phyloP scores from a whole-genome alignment of 345 rosid genomes.

The Eucalyptus sideroxylon region DNA sequence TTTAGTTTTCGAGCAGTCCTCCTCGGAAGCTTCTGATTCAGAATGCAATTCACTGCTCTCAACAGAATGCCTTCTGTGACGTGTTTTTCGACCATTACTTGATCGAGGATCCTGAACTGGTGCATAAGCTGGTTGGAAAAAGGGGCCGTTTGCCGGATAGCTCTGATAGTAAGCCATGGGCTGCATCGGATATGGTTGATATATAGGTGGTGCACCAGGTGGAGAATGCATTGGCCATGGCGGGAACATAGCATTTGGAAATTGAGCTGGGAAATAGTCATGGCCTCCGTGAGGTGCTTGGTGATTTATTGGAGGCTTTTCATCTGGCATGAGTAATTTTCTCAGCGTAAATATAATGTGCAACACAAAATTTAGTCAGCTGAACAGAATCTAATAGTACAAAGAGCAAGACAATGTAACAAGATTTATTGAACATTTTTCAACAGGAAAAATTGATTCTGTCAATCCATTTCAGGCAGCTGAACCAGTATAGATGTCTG shows the following conservation, averaged over 20 bases:
- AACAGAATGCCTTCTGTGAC: conserved; percentile 52
- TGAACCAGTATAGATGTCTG: not conserved
- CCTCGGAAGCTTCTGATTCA: conserved; percentile 37
- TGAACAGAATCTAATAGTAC: not conserved
- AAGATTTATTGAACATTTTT: not conserved
- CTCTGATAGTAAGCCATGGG: conserved; percentile 72
- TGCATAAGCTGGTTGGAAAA: conserved; percentile 53
- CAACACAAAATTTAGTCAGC: not conserved
- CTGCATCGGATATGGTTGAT: conserved; percentile 84
- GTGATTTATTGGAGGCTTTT: conserved; percentile 37
- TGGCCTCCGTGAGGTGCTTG: conserved; percentile 30
- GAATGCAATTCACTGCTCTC: conserved; percentile 30
- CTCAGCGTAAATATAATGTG: not conserved
- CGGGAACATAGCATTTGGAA: conserved; percentile 64
- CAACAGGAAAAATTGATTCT: not conserved
- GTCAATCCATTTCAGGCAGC: not conserved
- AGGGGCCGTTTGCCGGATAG: conserved; percentile 54
- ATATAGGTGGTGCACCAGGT: conserved; percentile 61
- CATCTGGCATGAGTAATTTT: conserved; percentile 30
- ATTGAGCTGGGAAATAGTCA: conserved; percentile 65
- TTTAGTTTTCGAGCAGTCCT: conserved; percentile 19
- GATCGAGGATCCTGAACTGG: conserved; percentile 49
- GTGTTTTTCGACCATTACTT: conserved; percentile 40
- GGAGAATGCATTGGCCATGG: conserved; percentile 91
- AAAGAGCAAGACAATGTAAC: not conserved